phyloP scores from a whole-genome alignment of 768 basidiomycete genomes.

The Tephrocybe sp. region DNA sequence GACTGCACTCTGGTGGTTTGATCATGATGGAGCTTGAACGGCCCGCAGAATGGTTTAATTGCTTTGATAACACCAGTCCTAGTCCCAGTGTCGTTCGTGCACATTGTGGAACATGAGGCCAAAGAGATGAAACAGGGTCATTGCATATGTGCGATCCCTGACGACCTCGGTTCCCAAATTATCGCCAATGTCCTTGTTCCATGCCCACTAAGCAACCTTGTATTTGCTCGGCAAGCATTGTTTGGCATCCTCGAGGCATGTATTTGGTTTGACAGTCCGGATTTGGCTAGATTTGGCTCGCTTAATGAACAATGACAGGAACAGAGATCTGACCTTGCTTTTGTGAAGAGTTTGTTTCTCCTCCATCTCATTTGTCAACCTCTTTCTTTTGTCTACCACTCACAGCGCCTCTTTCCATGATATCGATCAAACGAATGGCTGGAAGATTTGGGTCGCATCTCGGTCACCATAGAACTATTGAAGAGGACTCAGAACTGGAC shows the following conservation, averaged over 20 bases:
- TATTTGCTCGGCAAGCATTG: conserved; percentile 13
- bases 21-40: no score
- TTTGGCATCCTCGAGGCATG: conserved; percentile 16
- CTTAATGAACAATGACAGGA: conserved; percentile 29
- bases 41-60: no score
- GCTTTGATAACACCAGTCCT: no score
- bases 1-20: no score
- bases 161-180: neutral
- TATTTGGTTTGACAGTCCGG: conserved; percentile 13
- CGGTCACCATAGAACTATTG: conserved; percentile 28
- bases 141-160: neutral
- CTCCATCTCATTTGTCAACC: conserved; percentile 11
- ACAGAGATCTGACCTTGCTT: conserved; percentile 13
- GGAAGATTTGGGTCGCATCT: conserved; percentile 45
- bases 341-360: conserved; percentile 9
- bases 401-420: conserved; percentile 12
- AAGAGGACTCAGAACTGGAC: conserved; percentile 17
- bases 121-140: conserved; percentile 2
- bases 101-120: neutral
- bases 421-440: conserved; percentile 51
- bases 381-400: conserved; percentile 9
- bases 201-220: conserved; percentile 19
- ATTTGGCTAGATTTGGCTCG: conserved; percentile 9
- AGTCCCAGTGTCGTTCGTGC: no score
- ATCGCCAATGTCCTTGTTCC: conserved; percentile 26